A percentile compares a stretch with the other conserved stretches of the same genome.
Conservation (phyloP, 768 basidiomycete genomes). For the Wakefieldia striispora region DNA sequence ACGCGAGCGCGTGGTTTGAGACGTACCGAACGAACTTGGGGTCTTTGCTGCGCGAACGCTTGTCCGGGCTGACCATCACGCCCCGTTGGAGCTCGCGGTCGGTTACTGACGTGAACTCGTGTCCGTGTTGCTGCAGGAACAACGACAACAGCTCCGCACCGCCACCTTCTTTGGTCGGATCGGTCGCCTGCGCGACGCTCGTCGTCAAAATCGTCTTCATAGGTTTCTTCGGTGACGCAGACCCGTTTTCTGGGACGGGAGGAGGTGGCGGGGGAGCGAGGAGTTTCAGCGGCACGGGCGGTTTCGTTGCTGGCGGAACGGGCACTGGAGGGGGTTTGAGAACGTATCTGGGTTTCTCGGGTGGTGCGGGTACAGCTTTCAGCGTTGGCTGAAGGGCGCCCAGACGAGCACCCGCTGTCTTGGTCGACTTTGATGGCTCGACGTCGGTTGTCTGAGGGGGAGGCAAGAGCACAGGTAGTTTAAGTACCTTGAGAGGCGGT, state of each 20-base stretch:
- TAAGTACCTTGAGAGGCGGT: slow-evolving; percentile 14
- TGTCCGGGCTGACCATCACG: slow-evolving; percentile 57
- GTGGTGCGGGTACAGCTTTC: slow-evolving; percentile 4
- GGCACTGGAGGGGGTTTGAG: slow-evolving; percentile 31
- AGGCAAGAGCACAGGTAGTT: slow-evolving; percentile 13
- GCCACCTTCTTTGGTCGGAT: slow-evolving; percentile 50
- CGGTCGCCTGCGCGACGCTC: slow-evolving; percentile 49
- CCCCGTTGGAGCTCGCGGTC: slow-evolving; percentile 47
- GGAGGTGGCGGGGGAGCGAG: slow-evolving; percentile 34
- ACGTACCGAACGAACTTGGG: slow-evolving; percentile 49
- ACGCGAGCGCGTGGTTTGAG: neutral
- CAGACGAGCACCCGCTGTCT: neutral
- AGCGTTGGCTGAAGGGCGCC: slow-evolving; percentile 6
- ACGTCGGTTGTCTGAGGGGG: neutral
- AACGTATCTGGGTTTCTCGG: slow-evolving; percentile 21
- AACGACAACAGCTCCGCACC: slow-evolving; percentile 52
- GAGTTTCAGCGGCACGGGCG: slow-evolving; percentile 18
- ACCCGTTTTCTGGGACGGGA: slow-evolving; percentile 7
- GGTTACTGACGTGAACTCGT: slow-evolving; percentile 34
- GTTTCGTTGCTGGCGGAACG: slow-evolving; percentile 10
- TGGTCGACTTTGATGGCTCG: neutral
- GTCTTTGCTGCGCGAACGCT: slow-evolving; percentile 42
- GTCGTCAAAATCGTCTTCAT: slow-evolving; percentile 53
- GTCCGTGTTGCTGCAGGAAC: slow-evolving; percentile 47
- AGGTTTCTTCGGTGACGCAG: slow-evolving; percentile 31